A percentile compares a stretch with the other conserved stretches of the same genome.
Conservation (phyloP, 148 eudicot genomes). For the Vaccinium macrocarpon region DNA sequence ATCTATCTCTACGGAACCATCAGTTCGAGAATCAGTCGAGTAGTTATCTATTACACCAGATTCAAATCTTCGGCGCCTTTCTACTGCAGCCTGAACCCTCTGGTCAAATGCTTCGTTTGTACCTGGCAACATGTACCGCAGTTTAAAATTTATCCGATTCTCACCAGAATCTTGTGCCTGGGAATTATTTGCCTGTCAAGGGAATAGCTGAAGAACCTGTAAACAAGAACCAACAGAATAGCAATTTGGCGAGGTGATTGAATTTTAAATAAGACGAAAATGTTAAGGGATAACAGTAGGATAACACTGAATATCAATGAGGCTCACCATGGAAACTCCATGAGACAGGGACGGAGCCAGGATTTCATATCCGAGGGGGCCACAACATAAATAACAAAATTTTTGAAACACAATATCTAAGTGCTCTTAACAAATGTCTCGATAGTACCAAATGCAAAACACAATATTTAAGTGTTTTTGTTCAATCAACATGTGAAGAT, state of each 20-base stretch:
- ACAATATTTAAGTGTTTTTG: no score
- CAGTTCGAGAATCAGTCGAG: slow-evolving; percentile 16
- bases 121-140: slow-evolving; percentile 82
- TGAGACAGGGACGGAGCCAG: no score
- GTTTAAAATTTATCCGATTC: slow-evolving; percentile 78
- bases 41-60: slow-evolving; percentile 31
- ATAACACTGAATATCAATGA: no score
- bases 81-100: slow-evolving; percentile 63
- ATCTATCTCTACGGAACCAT: slow-evolving; percentile 10
- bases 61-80: slow-evolving; percentile 69
- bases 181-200: slow-evolving; percentile 78
- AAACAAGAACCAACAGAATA: neutral
- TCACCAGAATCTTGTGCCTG: slow-evolving; percentile 75
- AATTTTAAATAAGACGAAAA: neutral
- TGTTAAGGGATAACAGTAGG: neutral
- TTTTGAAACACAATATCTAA: no score
- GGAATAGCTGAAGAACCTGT: slow-evolving; percentile 94
- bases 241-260: neutral
- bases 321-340: slow-evolving; percentile 91
- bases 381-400: no score
- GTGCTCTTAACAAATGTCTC: no score
- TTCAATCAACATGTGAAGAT: no score
- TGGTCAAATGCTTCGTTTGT: slow-evolving; percentile 55
- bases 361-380: no score
- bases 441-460: no score